These are phyloP conservation scores for Penicillium paradoxum DNA, from an alignment of 495 filamentous ascomycete species.

Conservation along the genomic window DNA sequence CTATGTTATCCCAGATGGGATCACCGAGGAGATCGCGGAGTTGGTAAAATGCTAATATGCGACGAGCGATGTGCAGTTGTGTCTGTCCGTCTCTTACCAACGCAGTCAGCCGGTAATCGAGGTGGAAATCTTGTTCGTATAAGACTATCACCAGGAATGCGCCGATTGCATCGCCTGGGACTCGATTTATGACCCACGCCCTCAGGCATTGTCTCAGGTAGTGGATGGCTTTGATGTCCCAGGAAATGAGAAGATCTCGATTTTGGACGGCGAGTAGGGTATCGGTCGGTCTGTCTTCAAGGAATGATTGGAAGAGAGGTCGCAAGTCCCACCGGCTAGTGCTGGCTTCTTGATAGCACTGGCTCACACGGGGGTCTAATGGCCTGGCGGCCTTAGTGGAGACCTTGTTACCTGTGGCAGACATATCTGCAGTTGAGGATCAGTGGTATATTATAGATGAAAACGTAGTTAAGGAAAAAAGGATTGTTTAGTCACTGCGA, in stretches of 20 bases:
- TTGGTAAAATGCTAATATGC: not conserved
- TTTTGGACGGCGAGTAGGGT: not conserved
- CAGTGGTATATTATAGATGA: not conserved
- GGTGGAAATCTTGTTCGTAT: not conserved
- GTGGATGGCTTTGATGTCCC: conserved; percentile 1
- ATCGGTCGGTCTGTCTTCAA: not conserved
- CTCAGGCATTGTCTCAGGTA: not conserved
- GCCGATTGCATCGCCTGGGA: conserved; percentile 9
- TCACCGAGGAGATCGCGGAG: not conserved
- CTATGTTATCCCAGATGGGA: not conserved
- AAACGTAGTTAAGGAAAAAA: not conserved
- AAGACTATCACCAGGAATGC: conserved; percentile 1
- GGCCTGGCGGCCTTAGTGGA: not conserved
- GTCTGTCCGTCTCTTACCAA: not conserved
- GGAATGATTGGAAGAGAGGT: not conserved
- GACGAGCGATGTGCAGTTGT: not conserved
- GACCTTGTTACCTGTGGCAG: not conserved
- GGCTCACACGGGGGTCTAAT: not conserved
- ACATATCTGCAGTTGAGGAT: not conserved
- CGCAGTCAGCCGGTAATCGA: not conserved
- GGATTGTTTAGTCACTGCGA: too few species aligned
- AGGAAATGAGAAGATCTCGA: not conserved
- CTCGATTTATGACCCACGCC: not conserved
- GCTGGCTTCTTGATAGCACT: not conserved
- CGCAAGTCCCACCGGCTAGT: not conserved